phyloP scores from a whole-genome alignment of 2,329 filamentous ascomycete genomes.

The Fusarium robinianum region DNA sequence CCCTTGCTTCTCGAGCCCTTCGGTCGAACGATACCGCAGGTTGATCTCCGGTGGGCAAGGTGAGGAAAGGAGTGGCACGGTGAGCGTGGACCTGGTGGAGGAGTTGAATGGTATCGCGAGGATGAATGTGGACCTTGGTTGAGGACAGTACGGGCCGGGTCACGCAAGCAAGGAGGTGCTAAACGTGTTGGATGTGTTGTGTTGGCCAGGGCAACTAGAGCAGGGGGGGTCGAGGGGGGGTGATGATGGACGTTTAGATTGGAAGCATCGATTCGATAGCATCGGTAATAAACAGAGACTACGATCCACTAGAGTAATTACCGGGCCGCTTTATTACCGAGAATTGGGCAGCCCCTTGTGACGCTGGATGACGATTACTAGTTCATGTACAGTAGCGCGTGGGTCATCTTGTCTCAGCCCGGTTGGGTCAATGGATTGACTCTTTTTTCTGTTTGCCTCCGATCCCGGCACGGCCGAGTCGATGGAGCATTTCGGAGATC shows the following conservation, averaged over 20 bases:
- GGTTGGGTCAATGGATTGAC: too few relatives aligned
- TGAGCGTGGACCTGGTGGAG: slow-evolving; percentile 41
- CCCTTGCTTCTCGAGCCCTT: slow-evolving; percentile 8
- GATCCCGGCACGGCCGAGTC: slow-evolving; percentile 26
- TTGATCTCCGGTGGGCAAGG: slow-evolving; percentile 20
- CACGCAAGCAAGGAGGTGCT: too few relatives aligned
- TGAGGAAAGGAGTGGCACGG: slow-evolving; percentile 28
- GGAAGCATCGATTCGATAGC: slow-evolving; percentile 24
- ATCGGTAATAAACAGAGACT: slow-evolving; percentile 28
- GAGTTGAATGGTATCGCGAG: slow-evolving; percentile 44
- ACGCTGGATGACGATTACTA: slow-evolving; percentile 25
- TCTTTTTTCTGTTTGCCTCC: too few relatives aligned
- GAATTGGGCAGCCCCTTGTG: slow-evolving; percentile 16
- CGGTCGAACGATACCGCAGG: slow-evolving; percentile 19
- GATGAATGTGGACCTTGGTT: slow-evolving; percentile 46
- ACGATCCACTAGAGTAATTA: slow-evolving; percentile 17
- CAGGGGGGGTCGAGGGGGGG: too few relatives aligned
- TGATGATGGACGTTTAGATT: slow-evolving; percentile 16
- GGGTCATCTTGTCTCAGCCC: slow-evolving; percentile 18
- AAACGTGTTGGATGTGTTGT: too few relatives aligned
- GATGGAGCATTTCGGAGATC: neutral
- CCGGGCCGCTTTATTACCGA: slow-evolving; percentile 32
- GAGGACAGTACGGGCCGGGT: too few relatives aligned
- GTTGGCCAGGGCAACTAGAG: too few relatives aligned
- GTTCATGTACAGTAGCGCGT: slow-evolving; percentile 20